A percentile compares a stretch with the other conserved stretches of the same genome.
phyloP scores from a whole-genome alignment of 2,329 filamentous ascomycete genomes.

The Fusarium sp. region DNA sequence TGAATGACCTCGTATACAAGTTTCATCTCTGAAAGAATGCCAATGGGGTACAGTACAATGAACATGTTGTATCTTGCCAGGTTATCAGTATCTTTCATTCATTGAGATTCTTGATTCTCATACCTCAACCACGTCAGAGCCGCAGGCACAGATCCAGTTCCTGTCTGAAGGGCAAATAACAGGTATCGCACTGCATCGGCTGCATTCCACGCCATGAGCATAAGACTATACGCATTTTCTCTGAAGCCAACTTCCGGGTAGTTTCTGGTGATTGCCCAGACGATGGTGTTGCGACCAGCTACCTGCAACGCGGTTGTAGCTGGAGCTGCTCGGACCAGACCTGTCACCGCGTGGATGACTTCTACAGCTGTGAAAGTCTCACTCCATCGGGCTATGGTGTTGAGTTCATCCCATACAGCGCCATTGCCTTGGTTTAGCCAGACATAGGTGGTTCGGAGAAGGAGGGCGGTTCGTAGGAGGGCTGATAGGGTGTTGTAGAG shows the following conservation, averaged over 20 bases:
- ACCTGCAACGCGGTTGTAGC: conserved; percentile 35
- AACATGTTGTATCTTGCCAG: conserved; percentile 34
- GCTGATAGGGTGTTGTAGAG: conserved; percentile 29
- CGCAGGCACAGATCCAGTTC: conserved; percentile 5
- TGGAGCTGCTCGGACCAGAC: conserved; percentile 33
- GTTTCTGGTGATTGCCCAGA: conserved; percentile 40
- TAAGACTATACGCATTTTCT: conserved; percentile 29
- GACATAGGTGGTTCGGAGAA: conserved; percentile 14
- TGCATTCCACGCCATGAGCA: conserved; percentile 37
- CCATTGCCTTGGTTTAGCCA: conserved; percentile 22
- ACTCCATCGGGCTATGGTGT: conserved; percentile 27
- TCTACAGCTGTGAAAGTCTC: conserved; percentile 31
- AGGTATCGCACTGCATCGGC: conserved; percentile 34
- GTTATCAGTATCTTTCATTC: neutral
- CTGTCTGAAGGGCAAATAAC: conserved; percentile 34
- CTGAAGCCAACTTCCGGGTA: conserved; percentile 27
- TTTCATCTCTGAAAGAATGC: conserved; percentile 31
- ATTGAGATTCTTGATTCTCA: fast-evolving
- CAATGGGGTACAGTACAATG: conserved; percentile 27
- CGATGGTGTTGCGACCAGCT: conserved; percentile 37
- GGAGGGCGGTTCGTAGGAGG: conserved; percentile 10
- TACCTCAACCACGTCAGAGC: conserved; percentile 36
- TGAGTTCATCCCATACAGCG: conserved; percentile 32
- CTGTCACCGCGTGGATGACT: conserved; percentile 18
- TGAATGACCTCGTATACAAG: conserved; percentile 36